Percentiles rank a stretch among this genome's conserved stretches.
These are phyloP conservation scores for Moricandia arvensis DNA, from an alignment of 345 rosid species.

Conservation along the genomic window DNA sequence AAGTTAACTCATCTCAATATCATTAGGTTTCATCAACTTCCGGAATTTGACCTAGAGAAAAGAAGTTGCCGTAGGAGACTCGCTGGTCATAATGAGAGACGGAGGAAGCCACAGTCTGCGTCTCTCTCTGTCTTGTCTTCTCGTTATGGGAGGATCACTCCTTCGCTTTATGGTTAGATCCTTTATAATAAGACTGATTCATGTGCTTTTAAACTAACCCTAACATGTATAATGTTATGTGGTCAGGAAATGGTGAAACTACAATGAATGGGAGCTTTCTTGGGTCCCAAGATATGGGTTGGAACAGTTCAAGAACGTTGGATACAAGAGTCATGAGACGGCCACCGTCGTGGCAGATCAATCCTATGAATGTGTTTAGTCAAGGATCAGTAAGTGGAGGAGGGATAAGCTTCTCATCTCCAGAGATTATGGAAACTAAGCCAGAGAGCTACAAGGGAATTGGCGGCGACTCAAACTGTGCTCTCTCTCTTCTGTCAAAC, in stretches of 20 bases:
- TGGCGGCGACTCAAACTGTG: conserved; percentile 69
- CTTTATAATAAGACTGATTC: neutral
- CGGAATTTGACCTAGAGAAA: conserved; percentile 96
- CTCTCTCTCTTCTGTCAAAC: conserved; percentile 99
- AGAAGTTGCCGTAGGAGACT: conserved; percentile 94
- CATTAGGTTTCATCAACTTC: conserved; percentile 83
- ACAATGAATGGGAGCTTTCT: conserved; percentile 34
- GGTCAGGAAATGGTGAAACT: conserved; percentile 22
- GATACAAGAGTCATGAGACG: conserved; percentile 56
- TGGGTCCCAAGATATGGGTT: conserved; percentile 27
- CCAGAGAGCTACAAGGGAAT: conserved; percentile 72
- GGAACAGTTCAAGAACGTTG: conserved; percentile 48
- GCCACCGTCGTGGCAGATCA: conserved; percentile 43
- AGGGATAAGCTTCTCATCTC: conserved; percentile 51
- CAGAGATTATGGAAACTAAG: conserved; percentile 43
- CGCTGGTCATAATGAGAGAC: conserved; percentile 91
- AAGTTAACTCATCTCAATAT: conserved; percentile 18
- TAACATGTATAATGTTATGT: neutral
- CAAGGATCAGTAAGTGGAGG: conserved; percentile 49
- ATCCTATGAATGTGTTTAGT: conserved; percentile 46
- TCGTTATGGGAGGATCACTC: conserved; percentile 53
- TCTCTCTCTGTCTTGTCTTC: conserved; percentile 47
- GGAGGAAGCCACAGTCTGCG: conserved; percentile 86
- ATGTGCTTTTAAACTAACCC: neutral
- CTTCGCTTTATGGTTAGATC: conserved; percentile 58